Evolutionary conservation across 371 early-diverging fungal species (phyloP).

Genomic region (Mucor sp.): DNA sequence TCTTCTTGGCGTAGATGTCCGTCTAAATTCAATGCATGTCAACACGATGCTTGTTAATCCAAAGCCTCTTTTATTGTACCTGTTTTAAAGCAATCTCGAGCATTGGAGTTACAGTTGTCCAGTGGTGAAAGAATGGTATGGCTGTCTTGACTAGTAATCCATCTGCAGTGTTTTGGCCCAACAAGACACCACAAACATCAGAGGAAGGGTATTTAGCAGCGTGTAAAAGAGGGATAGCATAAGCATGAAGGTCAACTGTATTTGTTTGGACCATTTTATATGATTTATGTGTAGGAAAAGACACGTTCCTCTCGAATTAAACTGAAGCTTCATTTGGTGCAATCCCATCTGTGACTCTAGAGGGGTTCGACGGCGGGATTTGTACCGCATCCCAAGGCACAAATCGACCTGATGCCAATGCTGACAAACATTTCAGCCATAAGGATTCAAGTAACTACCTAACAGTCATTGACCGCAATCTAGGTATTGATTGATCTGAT

Average conservation of each 20-base stretch:
- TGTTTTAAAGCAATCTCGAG: constrained; percentile 78
- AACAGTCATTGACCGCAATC: too few relatives aligned
- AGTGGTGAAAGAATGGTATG: constrained; percentile 80
- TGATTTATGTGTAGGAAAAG: not conserved
- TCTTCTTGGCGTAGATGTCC: constrained; percentile 51
- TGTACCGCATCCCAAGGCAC: too few relatives aligned
- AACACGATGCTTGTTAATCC: not conserved
- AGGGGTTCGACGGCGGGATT: too few relatives aligned
- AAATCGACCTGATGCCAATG: too few relatives aligned
- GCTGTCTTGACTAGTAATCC: constrained; percentile 57
- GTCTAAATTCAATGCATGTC: constrained; percentile 30
- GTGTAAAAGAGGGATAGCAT: constrained; percentile 76
- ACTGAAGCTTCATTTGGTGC: too few relatives aligned
- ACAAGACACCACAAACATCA: constrained; percentile 70
- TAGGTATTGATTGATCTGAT: too few relatives aligned
- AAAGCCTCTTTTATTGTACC: constrained; percentile 37
- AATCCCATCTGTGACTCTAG: too few relatives aligned
- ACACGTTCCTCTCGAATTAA: not conserved
- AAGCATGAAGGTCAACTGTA: constrained; percentile 48
- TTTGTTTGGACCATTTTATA: not conserved
- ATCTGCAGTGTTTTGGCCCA: constrained; percentile 48
- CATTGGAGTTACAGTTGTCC: constrained; percentile 77
- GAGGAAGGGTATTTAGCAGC: constrained; percentile 79
- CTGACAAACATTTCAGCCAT: too few relatives aligned
- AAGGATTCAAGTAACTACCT: too few relatives aligned